phyloP scores from a whole-genome alignment of 73 alveolate genomes.

The Symbiodinium natans region DNA sequence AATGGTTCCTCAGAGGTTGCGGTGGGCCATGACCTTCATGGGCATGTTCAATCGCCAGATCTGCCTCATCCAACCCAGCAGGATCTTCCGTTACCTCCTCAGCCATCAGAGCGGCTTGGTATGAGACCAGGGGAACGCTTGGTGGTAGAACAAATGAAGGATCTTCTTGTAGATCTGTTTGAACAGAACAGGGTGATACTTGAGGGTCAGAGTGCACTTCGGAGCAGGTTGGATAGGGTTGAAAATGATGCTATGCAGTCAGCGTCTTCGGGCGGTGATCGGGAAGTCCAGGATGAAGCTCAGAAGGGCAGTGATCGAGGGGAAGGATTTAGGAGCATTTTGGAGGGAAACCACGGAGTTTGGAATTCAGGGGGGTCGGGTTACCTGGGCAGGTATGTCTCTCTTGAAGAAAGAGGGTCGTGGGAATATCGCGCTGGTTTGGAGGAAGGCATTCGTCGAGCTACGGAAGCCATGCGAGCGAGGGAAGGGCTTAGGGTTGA shows the following conservation, averaged over 20 bases:
- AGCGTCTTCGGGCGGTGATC: not conserved
- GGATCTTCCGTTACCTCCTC: not conserved
- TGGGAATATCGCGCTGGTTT: not conserved
- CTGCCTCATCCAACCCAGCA: too few relatives aligned
- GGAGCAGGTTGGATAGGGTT: not conserved
- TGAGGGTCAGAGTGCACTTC: not conserved
- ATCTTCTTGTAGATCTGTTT: not conserved
- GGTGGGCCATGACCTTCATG: not conserved
- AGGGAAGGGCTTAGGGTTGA: not conserved
- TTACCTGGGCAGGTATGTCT: not conserved
- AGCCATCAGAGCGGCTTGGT: not conserved
- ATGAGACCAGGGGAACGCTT: not conserved
- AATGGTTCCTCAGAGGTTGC: not conserved
- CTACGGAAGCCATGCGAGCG: not conserved
- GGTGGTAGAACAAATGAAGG: not conserved
- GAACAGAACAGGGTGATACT: not conserved
- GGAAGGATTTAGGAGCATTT: too few relatives aligned
- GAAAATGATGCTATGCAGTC: not conserved
- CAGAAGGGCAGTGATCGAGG: not conserved
- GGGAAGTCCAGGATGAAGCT: not conserved
- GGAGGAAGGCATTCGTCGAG: not conserved
- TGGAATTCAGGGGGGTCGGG: not conserved
- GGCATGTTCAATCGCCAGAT: not conserved
- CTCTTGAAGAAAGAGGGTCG: not conserved
- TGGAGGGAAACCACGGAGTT: not conserved